Evolutionary conservation across 345 rosid genomes (phyloP), one percentile per base, ranked within the genome.

Genomic region (Brassica carinata): DNA sequence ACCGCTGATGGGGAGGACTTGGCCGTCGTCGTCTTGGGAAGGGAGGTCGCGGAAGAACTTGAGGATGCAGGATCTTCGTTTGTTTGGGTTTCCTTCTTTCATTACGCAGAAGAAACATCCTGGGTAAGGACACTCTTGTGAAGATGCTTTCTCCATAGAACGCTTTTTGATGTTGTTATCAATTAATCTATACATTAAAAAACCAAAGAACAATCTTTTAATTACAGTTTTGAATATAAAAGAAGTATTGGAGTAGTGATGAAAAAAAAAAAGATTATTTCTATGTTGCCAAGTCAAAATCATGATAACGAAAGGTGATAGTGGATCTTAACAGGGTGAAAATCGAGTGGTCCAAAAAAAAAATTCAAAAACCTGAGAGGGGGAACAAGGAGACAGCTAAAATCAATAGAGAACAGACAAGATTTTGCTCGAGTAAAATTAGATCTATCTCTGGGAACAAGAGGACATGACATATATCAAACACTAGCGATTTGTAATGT

Each of bases 81-180:
- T 96, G 62, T 88, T 94, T 0, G 98, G 98, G 77, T 96, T 94
- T 62, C 97, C 99, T 91, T 96, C 99, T 88, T 94, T 96, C 99
- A 96, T 94, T 27, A 96, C 98, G 76, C 99, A 94, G 83, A 96
- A 94, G 85, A 94, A 94, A 84, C 99, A 96, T 82, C 98, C 98
- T n/a, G 98, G 99, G 81, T 94, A 94, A 1, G 97, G 99, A 83
- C 99, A 96, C 57, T 96, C 97, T 1, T 88, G 83, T 65, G 97
- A 88, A 11, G 97, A 86, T 30, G 78, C 88, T 87, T 94, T 92
- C 59, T 89, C 99, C 99, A 94, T 96, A 18, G 45, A 40, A 23
- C 4, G 30, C 61, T 71, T 64, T 17, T 64, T 17, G 18, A 23
- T 36, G 33, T 65, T 78, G 77, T 31, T 55, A 77, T 67, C 61